Evolutionary conservation across 495 filamentous ascomycete genomes (phyloP).

Genomic region (Hypoxylon fragiforme): DNA sequence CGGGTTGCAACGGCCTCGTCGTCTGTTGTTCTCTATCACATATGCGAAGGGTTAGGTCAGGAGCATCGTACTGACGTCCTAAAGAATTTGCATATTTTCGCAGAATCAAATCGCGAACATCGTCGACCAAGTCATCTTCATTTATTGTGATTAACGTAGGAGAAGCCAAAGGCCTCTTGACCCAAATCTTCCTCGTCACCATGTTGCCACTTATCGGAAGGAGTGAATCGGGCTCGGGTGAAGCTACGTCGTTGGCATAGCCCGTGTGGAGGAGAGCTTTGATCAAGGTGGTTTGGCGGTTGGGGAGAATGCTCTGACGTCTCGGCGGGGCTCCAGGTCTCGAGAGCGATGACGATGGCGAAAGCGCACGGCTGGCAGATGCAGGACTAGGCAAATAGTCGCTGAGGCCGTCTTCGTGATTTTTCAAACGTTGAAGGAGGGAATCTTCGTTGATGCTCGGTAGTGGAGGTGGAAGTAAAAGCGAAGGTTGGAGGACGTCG

Average conservation of each 20-base stretch:
- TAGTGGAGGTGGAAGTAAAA: constrained; percentile 10
- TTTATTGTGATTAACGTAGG: constrained; percentile 83
- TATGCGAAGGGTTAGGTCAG: constrained; percentile 82
- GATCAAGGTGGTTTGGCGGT: constrained; percentile 51
- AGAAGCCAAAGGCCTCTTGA: constrained; percentile 80
- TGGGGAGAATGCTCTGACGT: constrained; percentile 53
- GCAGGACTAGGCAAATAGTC: constrained; percentile 7
- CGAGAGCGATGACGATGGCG: constrained; percentile 25
- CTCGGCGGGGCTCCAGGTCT: constrained; percentile 38
- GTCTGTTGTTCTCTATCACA: constrained; percentile 83
- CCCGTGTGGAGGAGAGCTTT: constrained; percentile 48
- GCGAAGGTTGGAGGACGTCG: constrained; percentile 10
- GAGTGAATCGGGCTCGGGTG: constrained; percentile 40
- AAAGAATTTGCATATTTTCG: constrained; percentile 92
- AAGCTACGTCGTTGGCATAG: constrained; percentile 38
- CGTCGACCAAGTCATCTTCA: constrained; percentile 91
- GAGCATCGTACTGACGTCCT: constrained; percentile 84
- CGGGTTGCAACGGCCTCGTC: constrained; percentile 77
- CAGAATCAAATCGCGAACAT: constrained; percentile 89
- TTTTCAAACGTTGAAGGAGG: constrained; percentile 3
- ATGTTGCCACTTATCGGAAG: constrained; percentile 53
- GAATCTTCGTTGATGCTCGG: constrained; percentile 33
- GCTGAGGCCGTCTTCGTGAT: constrained; percentile 3
- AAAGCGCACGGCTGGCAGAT: constrained; percentile 13
- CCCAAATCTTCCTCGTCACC: constrained; percentile 87